Base-by-base conservation (phyloP, 768 basidiomycete species). In the Lentinula guzmanii region DNA sequence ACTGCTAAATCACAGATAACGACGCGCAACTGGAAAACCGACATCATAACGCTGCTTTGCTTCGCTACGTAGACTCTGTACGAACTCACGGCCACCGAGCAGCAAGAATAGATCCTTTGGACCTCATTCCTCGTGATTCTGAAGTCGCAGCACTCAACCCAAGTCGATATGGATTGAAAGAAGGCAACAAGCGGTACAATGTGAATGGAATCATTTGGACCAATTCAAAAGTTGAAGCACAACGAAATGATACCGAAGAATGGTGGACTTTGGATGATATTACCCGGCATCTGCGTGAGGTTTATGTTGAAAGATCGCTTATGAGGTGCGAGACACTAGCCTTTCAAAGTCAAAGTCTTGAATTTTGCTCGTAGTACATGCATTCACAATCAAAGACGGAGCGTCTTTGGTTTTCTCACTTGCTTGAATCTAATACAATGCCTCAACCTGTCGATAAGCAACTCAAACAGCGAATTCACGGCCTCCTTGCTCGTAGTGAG, bases 51-150 rank as follows among this genome's bases (percentile, higher is more conserved):
- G 92, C 93, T 0, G 77, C 91, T 3, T 76, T 97, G 16, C 75
- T 95, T 48, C 89, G 95, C 37, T 95, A 94, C 69, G 91, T 94
- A 10, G 95, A 96, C 70, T 88, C 90, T 1, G 81, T 96, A 66
- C 83, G 93, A n/a, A 86, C 80, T 0, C 90, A 93, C 65, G 90
- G 89, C 0, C 93, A 94, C 68, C 84, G 91, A 34, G 91, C 92
- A 3, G 92, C 93, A 0, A 79, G 82, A 46, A 90, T 96, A 45
- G 94, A 97, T 69, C 94, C 95, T 0, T 75, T 96, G 39, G 93
- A 94, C 71, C 74, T 96, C 56, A 87, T 96, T 34, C 87, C 91
- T 58, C 85, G 94, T 15, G 92, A 94, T 66, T 86, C 80, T 53
- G 85, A 92, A 65, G 81, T 83, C 0, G 86, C 81, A 28, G 93